These are phyloP conservation scores for Davidsoniella virescens DNA, from an alignment of 2,329 filamentous ascomycete genomes.

Conservation along the genomic window DNA sequence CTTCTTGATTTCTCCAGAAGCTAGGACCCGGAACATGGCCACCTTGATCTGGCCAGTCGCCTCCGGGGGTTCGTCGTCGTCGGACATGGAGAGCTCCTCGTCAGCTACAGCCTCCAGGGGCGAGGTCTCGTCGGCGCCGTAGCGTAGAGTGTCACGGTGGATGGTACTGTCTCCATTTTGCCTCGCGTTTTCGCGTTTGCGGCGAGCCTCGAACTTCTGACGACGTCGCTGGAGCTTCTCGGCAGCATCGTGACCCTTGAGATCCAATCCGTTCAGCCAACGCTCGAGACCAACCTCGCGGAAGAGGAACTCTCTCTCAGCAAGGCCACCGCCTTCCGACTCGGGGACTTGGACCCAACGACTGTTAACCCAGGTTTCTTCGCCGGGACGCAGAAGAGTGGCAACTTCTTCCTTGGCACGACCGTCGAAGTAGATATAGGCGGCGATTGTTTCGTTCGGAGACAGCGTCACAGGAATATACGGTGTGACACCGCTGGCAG, in stretches of 20 bases:
- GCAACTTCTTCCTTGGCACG: slow-evolving; percentile 92
- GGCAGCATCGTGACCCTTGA: slow-evolving; percentile 83
- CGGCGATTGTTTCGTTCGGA: slow-evolving; percentile 91
- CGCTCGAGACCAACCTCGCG: slow-evolving; percentile 89
- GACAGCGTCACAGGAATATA: slow-evolving; percentile 88
- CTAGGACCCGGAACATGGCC: slow-evolving; percentile 84
- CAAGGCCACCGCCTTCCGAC: slow-evolving; percentile 79
- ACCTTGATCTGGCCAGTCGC: slow-evolving; percentile 97
- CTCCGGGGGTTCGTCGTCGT: slow-evolving; percentile 81
- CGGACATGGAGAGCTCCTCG: slow-evolving; percentile 60
- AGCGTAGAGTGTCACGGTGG: slow-evolving; percentile 49
- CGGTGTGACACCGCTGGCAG: slow-evolving; percentile 48
- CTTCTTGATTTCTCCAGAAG: slow-evolving; percentile 92
- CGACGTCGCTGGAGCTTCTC: slow-evolving; percentile 80
- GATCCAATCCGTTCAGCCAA: slow-evolving; percentile 89
- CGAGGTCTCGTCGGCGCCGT: slow-evolving; percentile 59
- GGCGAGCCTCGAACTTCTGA: slow-evolving; percentile 57
- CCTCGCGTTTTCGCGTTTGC: slow-evolving; percentile 37
- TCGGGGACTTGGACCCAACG: slow-evolving; percentile 92
- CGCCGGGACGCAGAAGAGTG: slow-evolving; percentile 75
- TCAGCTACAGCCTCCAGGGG: slow-evolving; percentile 54
- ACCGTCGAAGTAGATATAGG: slow-evolving; percentile 98
- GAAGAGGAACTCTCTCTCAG: slow-evolving; percentile 93
- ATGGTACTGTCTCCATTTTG: slow-evolving; percentile 6
- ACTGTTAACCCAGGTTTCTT: slow-evolving; percentile 98